phyloP scores from a whole-genome alignment of 805 yeast species.

The Candida hispaniensis region DNA sequence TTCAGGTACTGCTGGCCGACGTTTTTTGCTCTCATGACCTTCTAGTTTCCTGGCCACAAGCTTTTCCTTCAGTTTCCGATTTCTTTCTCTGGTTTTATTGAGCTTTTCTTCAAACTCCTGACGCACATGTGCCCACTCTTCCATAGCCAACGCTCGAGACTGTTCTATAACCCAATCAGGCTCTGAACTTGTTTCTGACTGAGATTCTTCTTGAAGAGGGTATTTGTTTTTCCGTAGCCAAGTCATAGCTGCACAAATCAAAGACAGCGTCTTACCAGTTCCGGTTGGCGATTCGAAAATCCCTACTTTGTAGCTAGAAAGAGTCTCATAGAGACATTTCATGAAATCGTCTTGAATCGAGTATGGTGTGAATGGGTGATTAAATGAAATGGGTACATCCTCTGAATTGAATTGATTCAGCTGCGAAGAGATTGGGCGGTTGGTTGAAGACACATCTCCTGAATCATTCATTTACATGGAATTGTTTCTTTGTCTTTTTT shows the following conservation, averaged over 20 bases:
- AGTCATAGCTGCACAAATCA: slow-evolving; percentile 74
- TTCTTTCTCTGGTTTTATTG: slow-evolving; percentile 17
- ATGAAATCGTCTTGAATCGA: slow-evolving; percentile 66
- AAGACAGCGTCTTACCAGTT: slow-evolving; percentile 71
- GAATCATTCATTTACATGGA: too few relatives aligned
- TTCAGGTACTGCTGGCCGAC: slow-evolving; percentile 18
- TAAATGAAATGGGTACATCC: too few relatives aligned
- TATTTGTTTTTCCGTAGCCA: slow-evolving; percentile 57
- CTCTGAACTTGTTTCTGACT: slow-evolving; percentile 40
- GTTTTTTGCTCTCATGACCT: slow-evolving; percentile 19
- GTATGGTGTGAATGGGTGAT: slow-evolving; percentile 77
- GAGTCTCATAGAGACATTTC: slow-evolving; percentile 58
- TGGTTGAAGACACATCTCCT: too few relatives aligned
- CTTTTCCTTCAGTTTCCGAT: slow-evolving; percentile 13
- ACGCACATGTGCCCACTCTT: slow-evolving; percentile 18
- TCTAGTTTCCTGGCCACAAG: slow-evolving; percentile 15
- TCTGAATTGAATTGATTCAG: too few relatives aligned
- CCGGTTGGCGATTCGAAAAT: slow-evolving; percentile 92
- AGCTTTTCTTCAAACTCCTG: slow-evolving; percentile 23
- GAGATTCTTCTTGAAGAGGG: slow-evolving; percentile 16
- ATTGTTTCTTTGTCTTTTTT: too few relatives aligned
- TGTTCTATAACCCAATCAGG: slow-evolving; percentile 58
- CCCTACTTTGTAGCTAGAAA: slow-evolving; percentile 53
- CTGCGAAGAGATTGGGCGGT: too few relatives aligned
- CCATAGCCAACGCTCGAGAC: slow-evolving; percentile 25